Evolutionary conservation across 805 yeast genomes (phyloP).

Genomic region (Candida palmyrensis): DNA sequence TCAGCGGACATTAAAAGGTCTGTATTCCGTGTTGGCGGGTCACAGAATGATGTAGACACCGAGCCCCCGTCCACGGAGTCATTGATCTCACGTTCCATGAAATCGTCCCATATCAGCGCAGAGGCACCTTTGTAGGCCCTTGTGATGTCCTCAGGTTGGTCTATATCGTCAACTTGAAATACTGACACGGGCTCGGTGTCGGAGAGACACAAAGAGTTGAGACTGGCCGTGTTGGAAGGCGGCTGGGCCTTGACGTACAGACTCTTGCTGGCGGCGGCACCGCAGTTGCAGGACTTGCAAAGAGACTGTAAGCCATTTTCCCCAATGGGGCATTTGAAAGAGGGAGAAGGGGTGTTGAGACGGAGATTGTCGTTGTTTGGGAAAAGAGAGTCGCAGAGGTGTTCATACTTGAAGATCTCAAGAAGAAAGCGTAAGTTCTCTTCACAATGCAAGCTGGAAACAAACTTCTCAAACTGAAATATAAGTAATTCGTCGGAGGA

Average conservation of each 20-base stretch:
- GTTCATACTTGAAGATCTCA: conserved; percentile 42
- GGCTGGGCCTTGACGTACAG: background rate
- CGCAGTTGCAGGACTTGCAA: background rate
- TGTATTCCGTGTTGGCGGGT: too few species aligned
- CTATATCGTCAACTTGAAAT: conserved; percentile 23
- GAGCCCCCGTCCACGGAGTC: conserved; percentile 5
- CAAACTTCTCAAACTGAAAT: conserved; percentile 27
- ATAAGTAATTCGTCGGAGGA: conserved; percentile 9
- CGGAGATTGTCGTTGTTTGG: conserved; percentile 4
- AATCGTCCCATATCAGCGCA: conserved; percentile 10
- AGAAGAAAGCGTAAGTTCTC: conserved; percentile 43
- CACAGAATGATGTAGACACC: too few species aligned
- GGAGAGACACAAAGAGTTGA: conserved; percentile 14
- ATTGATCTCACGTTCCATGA: conserved; percentile 4
- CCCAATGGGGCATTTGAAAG: too few species aligned
- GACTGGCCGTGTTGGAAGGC: conserved; percentile 1
- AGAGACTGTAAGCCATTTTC: too few species aligned
- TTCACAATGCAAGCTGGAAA: conserved; percentile 36
- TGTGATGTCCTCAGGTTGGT: conserved; percentile 1
- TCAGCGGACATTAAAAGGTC: background rate
- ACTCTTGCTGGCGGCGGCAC: background rate
- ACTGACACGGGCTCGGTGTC: conserved; percentile 19
- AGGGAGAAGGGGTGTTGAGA: conserved; percentile 5
- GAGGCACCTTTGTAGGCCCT: conserved; percentile 1
- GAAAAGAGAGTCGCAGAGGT: conserved; percentile 26